These are phyloP conservation scores for Mycogone perniciosa DNA, from an alignment of 2,329 filamentous ascomycete genomes.

Conservation along the genomic window DNA sequence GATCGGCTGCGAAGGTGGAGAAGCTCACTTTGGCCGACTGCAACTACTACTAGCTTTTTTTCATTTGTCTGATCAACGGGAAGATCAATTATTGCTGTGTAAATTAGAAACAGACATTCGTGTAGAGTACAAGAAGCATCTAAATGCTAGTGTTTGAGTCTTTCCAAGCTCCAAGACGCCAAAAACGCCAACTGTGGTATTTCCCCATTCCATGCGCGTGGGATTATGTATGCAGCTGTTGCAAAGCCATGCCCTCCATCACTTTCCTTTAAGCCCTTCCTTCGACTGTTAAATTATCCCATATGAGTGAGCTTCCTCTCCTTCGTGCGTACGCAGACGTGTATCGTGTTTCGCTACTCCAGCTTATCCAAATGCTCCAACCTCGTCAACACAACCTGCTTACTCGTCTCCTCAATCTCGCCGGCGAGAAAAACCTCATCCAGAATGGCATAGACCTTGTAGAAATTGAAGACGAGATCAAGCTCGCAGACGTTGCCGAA, in stretches of 20 bases:
- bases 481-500: constrained; percentile 99
- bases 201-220: not conserved
- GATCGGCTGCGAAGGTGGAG: not conserved
- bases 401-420: constrained; percentile 98
- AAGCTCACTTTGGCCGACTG: not conserved
- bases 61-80: no score
- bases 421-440: constrained; percentile 97
- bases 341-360: constrained; percentile 47
- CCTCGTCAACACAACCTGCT: constrained; percentile 91
- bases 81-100: no score
- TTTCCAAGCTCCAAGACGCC: constrained; percentile 2
- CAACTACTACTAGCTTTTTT: no score
- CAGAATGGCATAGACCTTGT: constrained; percentile 92
- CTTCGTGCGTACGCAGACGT: no score
- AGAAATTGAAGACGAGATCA: constrained; percentile 79
- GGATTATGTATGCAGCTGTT: constrained; percentile 3
- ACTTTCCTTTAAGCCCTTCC: no score
- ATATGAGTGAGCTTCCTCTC: no score
- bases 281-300: no score
- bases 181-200: constrained; percentile 4
- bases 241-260: constrained; percentile 15
- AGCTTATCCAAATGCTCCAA: constrained; percentile 95
- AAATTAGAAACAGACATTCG: not conserved
- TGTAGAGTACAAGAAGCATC: not conserved
- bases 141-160: not conserved